Evolutionary conservation across 2,329 filamentous ascomycete species (phyloP), one percentile per base, ranked within the genome.

Genomic region (Xylaria sp.): DNA sequence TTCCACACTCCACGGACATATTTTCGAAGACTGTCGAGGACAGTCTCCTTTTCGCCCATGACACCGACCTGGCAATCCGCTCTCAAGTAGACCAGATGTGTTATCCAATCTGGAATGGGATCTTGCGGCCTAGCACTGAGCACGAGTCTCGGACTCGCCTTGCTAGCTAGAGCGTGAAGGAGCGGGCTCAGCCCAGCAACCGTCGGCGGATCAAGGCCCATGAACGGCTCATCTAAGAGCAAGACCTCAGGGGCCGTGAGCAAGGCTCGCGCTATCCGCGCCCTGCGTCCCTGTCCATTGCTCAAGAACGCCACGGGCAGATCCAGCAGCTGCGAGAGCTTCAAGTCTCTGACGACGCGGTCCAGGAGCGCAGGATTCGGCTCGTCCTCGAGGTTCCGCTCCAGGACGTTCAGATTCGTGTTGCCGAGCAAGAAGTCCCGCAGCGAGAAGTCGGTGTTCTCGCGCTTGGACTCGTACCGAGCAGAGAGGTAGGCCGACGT

Each of bases 141-240:
- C 2, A 98, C 83, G 28, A 98, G 82, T 38, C 93, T 86, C 0
- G 94, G 94, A 6, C 84, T 85, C 15, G 87, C 87, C 58, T 85
- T 86, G 67, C 87, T 84, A 0, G 93, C 92, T 65, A 97, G 81
- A 0, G 85, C 84, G 71, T 88, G 82, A 26, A 97, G 82, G 56
- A 98, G 83, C 0, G 86, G 85, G 48, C 92, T 95, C 73, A 98
- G 82, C 1, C 87, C 87, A 13, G 87, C 84, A 13, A 93, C 87
- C 0, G 94, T 97, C 6, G 90, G 90, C 15, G 95, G 96, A 79
- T 98, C 96, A 17, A 99, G 84, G 0, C 96, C 95, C 92, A 97
- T 97, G 77, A 97, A 97, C 0, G 96, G 95, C 75, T 97, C 95
- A 80, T 99, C 96, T 2, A 97, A 84, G 61, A 98, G 84, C 69